Evolutionary conservation across 2,329 filamentous ascomycete species (phyloP).

Genomic region (Nannizzia gypsea): DNA sequence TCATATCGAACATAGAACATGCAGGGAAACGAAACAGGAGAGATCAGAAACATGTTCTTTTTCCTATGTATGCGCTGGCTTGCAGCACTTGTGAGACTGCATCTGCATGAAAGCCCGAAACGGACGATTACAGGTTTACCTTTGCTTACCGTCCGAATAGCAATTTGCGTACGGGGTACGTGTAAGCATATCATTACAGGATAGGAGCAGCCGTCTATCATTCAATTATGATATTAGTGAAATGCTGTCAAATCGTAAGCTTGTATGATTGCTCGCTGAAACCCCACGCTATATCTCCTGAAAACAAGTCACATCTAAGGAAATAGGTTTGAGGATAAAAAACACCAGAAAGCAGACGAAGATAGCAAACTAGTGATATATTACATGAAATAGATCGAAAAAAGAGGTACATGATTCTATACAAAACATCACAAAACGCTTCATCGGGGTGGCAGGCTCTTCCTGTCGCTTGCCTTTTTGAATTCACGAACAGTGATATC

Average conservation of each 20-base stretch:
- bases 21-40: too few relatives aligned
- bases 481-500: constrained; percentile 74
- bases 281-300: neutral
- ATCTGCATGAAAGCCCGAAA: neutral
- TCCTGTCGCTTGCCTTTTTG: constrained; percentile 41
- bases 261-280: neutral
- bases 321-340: neutral
- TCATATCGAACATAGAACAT: neutral
- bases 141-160: neutral
- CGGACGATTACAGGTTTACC: neutral
- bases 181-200: neutral
- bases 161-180: neutral
- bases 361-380: neutral
- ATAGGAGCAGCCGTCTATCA: neutral
- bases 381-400: neutral
- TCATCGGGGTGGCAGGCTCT: constrained; percentile 22
- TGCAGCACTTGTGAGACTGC: neutral
- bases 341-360: neutral
- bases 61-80: neutral
- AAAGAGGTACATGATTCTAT: neutral
- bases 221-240: neutral
- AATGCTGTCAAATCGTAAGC: neutral
- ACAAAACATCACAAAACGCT: neutral
- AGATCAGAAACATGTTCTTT: too few relatives aligned
- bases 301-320: neutral